A percentile compares a stretch with the other conserved stretches of the same genome.
phyloP scores from a whole-genome alignment of 164 flowering plant genomes.

The Nymphaea thermarum region DNA sequence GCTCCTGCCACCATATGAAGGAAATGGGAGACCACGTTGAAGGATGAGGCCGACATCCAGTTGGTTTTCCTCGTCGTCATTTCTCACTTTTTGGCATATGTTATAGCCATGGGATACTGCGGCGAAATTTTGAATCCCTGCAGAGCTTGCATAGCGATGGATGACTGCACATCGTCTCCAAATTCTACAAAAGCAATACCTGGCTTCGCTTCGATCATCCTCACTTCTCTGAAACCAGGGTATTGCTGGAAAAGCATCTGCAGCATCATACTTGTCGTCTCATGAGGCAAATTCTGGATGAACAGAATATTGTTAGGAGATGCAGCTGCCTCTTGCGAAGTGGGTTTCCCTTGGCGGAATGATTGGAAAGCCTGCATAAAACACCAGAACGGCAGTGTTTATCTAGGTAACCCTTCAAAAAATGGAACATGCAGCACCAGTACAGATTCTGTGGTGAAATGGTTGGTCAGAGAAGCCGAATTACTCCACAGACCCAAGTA shows the following conservation, averaged over 20 bases:
- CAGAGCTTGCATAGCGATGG: conserved; percentile 84
- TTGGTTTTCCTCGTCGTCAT: background rate
- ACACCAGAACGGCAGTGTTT: background rate
- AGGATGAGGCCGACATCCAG: background rate
- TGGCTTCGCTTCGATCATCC: conserved; percentile 94
- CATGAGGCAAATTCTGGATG: conserved; percentile 81
- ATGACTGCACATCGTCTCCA: conserved; percentile 73
- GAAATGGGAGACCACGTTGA: background rate
- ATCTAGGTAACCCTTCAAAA: too few species aligned
- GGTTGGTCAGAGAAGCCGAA: too few species aligned
- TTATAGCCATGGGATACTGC: conserved; percentile 68
- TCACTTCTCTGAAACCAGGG: conserved; percentile 89
- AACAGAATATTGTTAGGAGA: conserved; percentile 85
- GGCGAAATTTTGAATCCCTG: conserved; percentile 86
- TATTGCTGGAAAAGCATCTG: conserved; percentile 76
- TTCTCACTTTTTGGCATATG: conserved; percentile 71
- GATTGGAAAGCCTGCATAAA: conserved; percentile 32
- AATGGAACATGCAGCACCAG: too few species aligned
- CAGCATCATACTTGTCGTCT: conserved; percentile 75
- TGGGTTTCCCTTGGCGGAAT: conserved; percentile 41
- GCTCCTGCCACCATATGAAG: too few species aligned
- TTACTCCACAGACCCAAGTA: too few species aligned
- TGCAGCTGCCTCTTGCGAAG: conserved; percentile 40
- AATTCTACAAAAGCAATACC: conserved; percentile 97
- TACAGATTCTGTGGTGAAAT: too few species aligned